A percentile compares a stretch with the other conserved stretches of the same genome.
Evolutionary conservation across 176 grass and related monocot genomes (phyloP).

Genomic region (Triticum monococcum): DNA sequence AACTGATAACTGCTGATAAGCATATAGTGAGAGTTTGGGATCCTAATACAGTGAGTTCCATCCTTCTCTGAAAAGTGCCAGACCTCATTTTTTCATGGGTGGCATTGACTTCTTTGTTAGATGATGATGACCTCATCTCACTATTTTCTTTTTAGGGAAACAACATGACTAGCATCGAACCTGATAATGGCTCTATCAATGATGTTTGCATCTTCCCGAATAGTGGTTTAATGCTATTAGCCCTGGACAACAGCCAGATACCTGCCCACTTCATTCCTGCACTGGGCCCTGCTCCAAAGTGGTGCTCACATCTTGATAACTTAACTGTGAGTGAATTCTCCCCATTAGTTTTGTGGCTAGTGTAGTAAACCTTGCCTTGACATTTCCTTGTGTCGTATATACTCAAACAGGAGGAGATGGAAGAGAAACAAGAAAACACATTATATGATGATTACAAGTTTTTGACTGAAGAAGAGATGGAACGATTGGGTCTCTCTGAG

Average conservation of each 20-base stretch:
- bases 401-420: conserved; percentile 87
- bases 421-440: conserved; percentile 65
- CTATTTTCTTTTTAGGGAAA: conserved; percentile 57
- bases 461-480: conserved; percentile 83
- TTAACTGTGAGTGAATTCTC: conserved; percentile 57
- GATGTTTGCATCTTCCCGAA: conserved; percentile 77
- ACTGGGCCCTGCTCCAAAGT: conserved; percentile 91
- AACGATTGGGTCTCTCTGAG: conserved; percentile 66
- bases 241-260: conserved; percentile 89
- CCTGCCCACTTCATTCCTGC: conserved; percentile 89
- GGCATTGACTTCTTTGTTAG: neutral
- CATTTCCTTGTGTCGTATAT: neutral
- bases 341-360: neutral
- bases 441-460: conserved; percentile 88
- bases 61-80: neutral
- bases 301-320: conserved; percentile 96
- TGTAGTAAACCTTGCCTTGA: neutral
- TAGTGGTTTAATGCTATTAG: conserved; percentile 87
- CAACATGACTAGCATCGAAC: conserved; percentile 95
- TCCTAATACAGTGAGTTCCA: conserved; percentile 82
- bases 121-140: conserved; percentile 34
- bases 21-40: conserved; percentile 93
- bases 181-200: conserved; percentile 72
- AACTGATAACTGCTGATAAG: conserved; percentile 83
- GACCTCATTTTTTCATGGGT: neutral